Conservation (phyloP, 352 stramenopile genomes). For the Phytopythium cucurbitacearum region DNA sequence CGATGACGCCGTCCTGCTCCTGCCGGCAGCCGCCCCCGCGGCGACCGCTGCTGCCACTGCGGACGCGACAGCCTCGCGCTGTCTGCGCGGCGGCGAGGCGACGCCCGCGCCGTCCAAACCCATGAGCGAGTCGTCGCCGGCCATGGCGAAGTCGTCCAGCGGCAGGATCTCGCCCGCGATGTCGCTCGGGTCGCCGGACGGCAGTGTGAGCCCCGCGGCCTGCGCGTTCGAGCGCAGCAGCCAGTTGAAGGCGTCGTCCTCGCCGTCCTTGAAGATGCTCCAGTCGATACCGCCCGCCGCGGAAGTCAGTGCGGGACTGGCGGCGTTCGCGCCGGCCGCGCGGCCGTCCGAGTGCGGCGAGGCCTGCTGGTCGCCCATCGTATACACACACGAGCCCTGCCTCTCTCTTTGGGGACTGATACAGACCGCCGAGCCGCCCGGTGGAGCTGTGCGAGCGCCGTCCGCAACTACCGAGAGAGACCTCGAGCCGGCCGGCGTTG, state of each 20-base stretch:
- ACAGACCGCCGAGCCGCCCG: too few relatives aligned
- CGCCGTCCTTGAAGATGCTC: constrained; percentile 63
- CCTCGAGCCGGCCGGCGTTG: too few relatives aligned
- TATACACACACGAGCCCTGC: too few relatives aligned
- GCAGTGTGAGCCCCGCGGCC: not conserved
- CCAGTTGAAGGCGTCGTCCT: constrained; percentile 58
- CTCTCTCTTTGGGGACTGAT: too few relatives aligned
- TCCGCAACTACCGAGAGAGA: too few relatives aligned
- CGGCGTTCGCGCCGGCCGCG: too few relatives aligned
- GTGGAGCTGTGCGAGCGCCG: too few relatives aligned
- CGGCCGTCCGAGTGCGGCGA: too few relatives aligned
- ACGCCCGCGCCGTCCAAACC: not conserved
- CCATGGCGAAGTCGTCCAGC: constrained; percentile 39
- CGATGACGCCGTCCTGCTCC: not conserved
- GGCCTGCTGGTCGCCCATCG: too few relatives aligned
- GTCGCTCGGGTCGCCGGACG: not conserved
- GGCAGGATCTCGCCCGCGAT: constrained; percentile 20
- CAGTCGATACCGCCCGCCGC: constrained; percentile 43
- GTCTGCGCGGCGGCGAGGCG: not conserved
- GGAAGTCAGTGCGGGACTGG: too few relatives aligned
- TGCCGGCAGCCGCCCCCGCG: not conserved
- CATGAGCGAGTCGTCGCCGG: constrained; percentile 7
- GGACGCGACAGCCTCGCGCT: constrained; percentile 10
- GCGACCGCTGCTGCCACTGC: constrained; percentile 1
- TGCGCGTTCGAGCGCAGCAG: constrained; percentile 34